phyloP scores from a whole-genome alignment of 2,329 filamentous ascomycete species.

The Byssothecium circinans region DNA sequence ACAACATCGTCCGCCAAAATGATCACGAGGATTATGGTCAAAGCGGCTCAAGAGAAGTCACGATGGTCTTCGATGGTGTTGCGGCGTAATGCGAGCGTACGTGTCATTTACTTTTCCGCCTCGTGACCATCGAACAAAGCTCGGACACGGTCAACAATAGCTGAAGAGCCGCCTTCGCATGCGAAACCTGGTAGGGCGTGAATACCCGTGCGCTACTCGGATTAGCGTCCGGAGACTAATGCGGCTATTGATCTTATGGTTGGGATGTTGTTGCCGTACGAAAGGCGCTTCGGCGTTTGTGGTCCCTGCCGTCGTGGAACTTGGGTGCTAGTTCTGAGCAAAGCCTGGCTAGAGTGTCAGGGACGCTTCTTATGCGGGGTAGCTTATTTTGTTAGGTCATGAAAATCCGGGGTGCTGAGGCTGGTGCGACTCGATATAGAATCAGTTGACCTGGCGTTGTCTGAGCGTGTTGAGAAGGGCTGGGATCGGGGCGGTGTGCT shows the following conservation, averaged over 20 bases:
- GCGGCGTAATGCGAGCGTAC: conserved; percentile 26
- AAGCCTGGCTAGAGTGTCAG: conserved; percentile 8
- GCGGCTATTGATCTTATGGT: conserved; percentile 9
- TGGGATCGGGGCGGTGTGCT: neutral
- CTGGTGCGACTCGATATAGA: neutral
- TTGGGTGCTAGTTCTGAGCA: neutral
- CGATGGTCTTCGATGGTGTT: conserved; percentile 33
- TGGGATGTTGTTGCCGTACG: conserved; percentile 12
- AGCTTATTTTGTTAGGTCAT: conserved; percentile 35
- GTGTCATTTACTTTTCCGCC: conserved; percentile 24
- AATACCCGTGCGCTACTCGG: conserved; percentile 19
- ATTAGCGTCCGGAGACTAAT: conserved; percentile 4
- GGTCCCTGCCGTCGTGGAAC: neutral
- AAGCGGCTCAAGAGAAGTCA: conserved; percentile 24
- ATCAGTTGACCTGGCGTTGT: neutral
- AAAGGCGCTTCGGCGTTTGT: neutral
- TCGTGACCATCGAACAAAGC: conserved; percentile 26
- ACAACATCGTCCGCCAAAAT: neutral
- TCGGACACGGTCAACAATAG: conserved; percentile 9
- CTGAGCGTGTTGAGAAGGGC: neutral
- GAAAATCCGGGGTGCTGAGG: conserved; percentile 18
- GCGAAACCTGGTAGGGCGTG: conserved; percentile 14
- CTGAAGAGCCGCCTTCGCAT: neutral
- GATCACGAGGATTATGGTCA: neutral
- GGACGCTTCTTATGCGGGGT: conserved; percentile 36